Base-by-base conservation (phyloP, 768 basidiomycete species). In the Boletus rufocinnamomeus region DNA sequence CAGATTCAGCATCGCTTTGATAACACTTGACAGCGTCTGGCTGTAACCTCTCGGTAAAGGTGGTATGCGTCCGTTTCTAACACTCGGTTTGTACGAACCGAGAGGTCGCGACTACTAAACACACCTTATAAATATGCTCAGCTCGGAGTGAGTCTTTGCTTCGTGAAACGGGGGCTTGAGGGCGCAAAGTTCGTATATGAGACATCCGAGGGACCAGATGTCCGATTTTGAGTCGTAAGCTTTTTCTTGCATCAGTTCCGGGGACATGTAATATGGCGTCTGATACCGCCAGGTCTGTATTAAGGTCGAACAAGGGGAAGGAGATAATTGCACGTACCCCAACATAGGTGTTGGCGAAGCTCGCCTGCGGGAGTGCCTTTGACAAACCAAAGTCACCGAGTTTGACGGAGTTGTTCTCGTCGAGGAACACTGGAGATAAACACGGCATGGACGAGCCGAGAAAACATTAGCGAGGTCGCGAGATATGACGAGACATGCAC, bases 181-280 rank as follows among this genome's bases (percentile, higher is more conserved):
- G 0, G 96, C 94, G 63, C 96, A 98, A 40, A 98, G 83, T 75
- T 98, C 97, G 72, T 92, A 98, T 27, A 98, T 92, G 32, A 98
- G 81, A 75, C 97, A 99, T 1, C 97, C 97, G 30, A 98, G 81
- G 5, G 93, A 95, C 97, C 97, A 99, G 49, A 99, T 98, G 69
- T 99, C 97, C 0, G 92, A 94, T 76, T 98, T 99, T 8, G 93
- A 89, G 75, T 98, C 97, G 74, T 99, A 99, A 4, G 93, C 85
- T 71, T 93, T 95, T 71, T 98, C 96, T 76, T 92, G 93, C 84
- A 98, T 93, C 35, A 98, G 82, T 73, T 99, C 96, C 0, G 97
- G 97, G 1, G 95, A 97, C 97, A 99, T 98, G 77, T 99, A 98
- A 71, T 98, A 95, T 4, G 97, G 97, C 4, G 97, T 99, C 95